Evolutionary conservation across 2,329 filamentous ascomycete genomes (phyloP).

Genomic region (Paraphoma chrysanthemicola): DNA sequence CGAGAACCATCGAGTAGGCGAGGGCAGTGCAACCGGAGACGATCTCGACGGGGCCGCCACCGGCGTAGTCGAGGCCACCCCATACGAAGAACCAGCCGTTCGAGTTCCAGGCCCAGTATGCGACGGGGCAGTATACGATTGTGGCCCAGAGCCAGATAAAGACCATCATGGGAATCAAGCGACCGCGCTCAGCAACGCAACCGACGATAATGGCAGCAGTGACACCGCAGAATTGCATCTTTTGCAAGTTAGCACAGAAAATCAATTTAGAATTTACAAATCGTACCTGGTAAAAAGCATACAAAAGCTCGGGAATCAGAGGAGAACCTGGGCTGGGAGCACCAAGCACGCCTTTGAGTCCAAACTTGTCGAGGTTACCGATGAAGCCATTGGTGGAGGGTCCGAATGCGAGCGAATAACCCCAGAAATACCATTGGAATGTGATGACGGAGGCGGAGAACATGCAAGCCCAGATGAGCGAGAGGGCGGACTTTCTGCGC

Average conservation of each 20-base stretch:
- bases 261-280: not conserved
- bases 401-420: conserved; percentile 94
- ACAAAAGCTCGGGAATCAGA: conserved; percentile 86
- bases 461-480: conserved; percentile 97
- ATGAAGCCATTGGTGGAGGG: conserved; percentile 87
- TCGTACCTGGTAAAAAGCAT: conserved; percentile 87
- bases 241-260: conserved; percentile 18
- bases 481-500: conserved; percentile 95
- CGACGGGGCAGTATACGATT: conserved; percentile 94
- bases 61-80: conserved; percentile 94
- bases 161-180: conserved; percentile 90
- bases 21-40: conserved; percentile 90
- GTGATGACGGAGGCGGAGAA: conserved; percentile 88
- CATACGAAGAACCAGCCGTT: conserved; percentile 93
- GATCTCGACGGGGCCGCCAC: conserved; percentile 96
- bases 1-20: conserved; percentile 94
- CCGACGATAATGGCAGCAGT: conserved; percentile 92
- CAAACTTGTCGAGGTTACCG: conserved; percentile 88
- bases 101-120: conserved; percentile 95
- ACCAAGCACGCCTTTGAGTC: conserved; percentile 82
- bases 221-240: conserved; percentile 98
- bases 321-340: conserved; percentile 87
- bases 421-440: conserved; percentile 99
- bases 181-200: conserved; percentile 90
- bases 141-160: conserved; percentile 98